Evolutionary conservation across 805 yeast species (phyloP).

Genomic region (Teunomyces lycoperdinae): DNA sequence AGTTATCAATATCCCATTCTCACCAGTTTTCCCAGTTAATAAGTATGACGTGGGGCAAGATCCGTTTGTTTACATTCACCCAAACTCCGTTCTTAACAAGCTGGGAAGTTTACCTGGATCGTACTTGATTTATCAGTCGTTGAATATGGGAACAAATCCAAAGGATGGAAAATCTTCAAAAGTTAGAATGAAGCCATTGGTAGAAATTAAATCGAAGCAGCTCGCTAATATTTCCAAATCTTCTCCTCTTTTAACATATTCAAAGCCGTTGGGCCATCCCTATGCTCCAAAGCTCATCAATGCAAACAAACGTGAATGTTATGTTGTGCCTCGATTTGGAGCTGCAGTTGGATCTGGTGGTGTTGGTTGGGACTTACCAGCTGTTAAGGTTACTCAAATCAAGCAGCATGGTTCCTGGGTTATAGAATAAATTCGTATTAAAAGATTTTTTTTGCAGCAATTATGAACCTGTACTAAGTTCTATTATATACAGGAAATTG

Average conservation of each 20-base stretch:
- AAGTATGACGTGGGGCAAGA: conserved; percentile 38
- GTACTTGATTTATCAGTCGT: conserved; percentile 68
- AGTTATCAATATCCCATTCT: conserved; percentile 62
- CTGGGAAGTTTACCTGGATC: conserved; percentile 75
- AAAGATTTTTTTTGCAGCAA: conserved; percentile 1
- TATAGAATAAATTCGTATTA: conserved; percentile 13
- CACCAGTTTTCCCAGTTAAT: conserved; percentile 49
- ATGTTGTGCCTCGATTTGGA: conserved; percentile 88
- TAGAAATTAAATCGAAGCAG: conserved; percentile 72
- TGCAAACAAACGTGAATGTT: conserved; percentile 74
- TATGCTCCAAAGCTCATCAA: conserved; percentile 72
- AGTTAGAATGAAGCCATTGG: conserved; percentile 71
- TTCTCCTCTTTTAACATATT: conserved; percentile 73
- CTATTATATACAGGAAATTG: not conserved
- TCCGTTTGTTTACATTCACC: conserved; percentile 74
- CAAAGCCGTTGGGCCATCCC: conserved; percentile 91
- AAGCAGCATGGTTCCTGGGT: conserved; percentile 71
- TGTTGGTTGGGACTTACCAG: conserved; percentile 85
- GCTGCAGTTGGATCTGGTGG: conserved; percentile 81
- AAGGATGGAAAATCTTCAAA: conserved; percentile 38
- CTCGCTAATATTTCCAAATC: conserved; percentile 72
- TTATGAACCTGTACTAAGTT: too few species aligned
- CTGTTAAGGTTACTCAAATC: conserved; percentile 71
- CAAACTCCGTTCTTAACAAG: conserved; percentile 60
- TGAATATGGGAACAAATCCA: conserved; percentile 54